A percentile compares a stretch with the other conserved stretches of the same genome.
phyloP scores from a whole-genome alignment of 1,284 basidiomycete genomes.

The Trametes versicolor region DNA sequence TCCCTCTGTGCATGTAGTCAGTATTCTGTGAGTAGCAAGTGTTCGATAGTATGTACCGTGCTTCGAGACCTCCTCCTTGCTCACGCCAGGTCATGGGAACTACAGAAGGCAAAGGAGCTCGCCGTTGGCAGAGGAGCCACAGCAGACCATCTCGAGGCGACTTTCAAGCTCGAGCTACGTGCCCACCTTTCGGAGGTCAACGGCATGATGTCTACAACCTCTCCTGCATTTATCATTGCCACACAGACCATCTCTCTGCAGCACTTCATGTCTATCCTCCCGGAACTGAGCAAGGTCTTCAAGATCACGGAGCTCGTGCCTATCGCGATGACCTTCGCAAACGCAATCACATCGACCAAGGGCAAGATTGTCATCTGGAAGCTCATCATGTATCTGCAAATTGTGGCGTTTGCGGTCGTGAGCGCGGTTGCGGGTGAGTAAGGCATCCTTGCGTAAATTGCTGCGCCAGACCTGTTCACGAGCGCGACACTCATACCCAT shows the following conservation, averaged over 20 bases:
- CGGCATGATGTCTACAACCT: constrained; percentile 85
- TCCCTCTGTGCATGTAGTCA: too few relatives aligned
- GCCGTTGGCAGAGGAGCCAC: constrained; percentile 83
- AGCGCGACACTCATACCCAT: too few relatives aligned
- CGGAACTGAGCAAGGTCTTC: constrained; percentile 87
- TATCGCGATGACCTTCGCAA: constrained; percentile 90
- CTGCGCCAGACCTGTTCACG: too few relatives aligned
- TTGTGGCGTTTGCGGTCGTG: too few relatives aligned
- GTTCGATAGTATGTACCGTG: too few relatives aligned
- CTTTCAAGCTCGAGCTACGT: constrained; percentile 86
- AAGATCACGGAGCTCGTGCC: constrained; percentile 84
- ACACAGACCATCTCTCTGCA: constrained; percentile 95
- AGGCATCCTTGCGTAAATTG: too few relatives aligned
- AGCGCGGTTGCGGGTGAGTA: too few relatives aligned
- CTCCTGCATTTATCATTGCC: constrained; percentile 89
- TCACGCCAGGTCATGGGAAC: constrained; percentile 84
- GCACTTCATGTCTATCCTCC: constrained; percentile 93
- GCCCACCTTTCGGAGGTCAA: constrained; percentile 86
- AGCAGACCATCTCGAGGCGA: constrained; percentile 85
- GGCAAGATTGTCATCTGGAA: constrained; percentile 95
- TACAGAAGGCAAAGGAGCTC: constrained; percentile 85
- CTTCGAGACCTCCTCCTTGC: too few relatives aligned
- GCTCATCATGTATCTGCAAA: constrained; percentile 91
- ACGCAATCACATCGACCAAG: constrained; percentile 81
- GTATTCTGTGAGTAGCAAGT: too few relatives aligned